Evolutionary conservation across 1,139 yeast species (phyloP).

Genomic region (Scheffersomyces segobiensis): DNA sequence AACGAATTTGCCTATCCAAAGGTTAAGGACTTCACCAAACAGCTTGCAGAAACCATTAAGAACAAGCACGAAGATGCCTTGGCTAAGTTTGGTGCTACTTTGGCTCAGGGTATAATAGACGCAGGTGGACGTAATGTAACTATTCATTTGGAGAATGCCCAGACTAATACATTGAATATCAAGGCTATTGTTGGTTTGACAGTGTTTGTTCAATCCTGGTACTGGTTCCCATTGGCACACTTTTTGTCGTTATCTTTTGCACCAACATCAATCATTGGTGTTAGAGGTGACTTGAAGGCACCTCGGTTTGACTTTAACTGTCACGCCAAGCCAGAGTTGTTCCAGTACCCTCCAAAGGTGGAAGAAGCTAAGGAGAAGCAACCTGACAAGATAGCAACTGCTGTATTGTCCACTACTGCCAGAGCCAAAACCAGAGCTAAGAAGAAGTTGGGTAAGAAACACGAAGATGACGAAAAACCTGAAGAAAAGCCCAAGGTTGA

Average conservation of each 20-base stretch:
- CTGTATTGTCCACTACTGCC: conserved; percentile 90
- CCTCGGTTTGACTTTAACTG: conserved; percentile 84
- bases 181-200: conserved; percentile 92
- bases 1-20: conserved; percentile 83
- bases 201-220: conserved; percentile 92
- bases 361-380: conserved; percentile 81
- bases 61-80: conserved; percentile 95
- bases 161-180: conserved; percentile 86
- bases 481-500: conserved; percentile 19
- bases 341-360: conserved; percentile 87
- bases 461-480: conserved; percentile 29
- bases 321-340: conserved; percentile 75
- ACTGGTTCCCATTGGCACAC: conserved; percentile 97
- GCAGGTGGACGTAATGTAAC: conserved; percentile 99
- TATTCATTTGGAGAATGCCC: conserved; percentile 84
- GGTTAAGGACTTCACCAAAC: conserved; percentile 74
- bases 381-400: conserved; percentile 88
- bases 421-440: conserved; percentile 91
- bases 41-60: conserved; percentile 70
- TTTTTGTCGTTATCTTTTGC: conserved; percentile 89
- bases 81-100: conserved; percentile 96
- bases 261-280: conserved; percentile 90
- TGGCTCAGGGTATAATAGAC: conserved; percentile 96
- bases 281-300: conserved; percentile 79
- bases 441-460: conserved; percentile 62